Evolutionary conservation across 1,284 basidiomycete genomes (phyloP).

Genomic region (Trametes pubescens): DNA sequence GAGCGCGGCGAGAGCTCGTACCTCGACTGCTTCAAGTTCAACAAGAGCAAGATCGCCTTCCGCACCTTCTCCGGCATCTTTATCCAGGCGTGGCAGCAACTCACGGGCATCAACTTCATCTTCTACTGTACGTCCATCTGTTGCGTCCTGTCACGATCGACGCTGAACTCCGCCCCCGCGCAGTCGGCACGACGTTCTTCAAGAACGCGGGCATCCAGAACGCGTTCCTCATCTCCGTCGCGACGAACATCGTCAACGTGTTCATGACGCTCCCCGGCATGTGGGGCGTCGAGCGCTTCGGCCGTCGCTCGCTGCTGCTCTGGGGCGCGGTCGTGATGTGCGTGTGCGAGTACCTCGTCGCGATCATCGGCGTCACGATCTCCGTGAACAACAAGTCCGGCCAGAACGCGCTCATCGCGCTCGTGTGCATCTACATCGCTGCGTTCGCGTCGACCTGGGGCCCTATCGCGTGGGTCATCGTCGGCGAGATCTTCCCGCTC

Average conservation of each 20-base stretch:
- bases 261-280: conserved; percentile 76
- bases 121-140: conserved; percentile 58
- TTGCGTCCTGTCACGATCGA: conserved; percentile 34
- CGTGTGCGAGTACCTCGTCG: conserved; percentile 78
- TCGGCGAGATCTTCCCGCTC: conserved; percentile 78
- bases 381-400: conserved; percentile 47
- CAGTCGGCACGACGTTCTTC: conserved; percentile 79
- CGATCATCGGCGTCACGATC: conserved; percentile 75
- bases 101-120: conserved; percentile 90
- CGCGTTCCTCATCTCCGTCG: conserved; percentile 76
- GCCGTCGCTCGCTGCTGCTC: conserved; percentile 81
- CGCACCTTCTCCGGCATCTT: conserved; percentile 83
- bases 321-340: conserved; percentile 78
- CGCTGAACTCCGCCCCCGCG: conserved; percentile 29
- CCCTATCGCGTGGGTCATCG: conserved; percentile 81
- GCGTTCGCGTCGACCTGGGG: conserved; percentile 86
- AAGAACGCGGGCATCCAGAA: conserved; percentile 73
- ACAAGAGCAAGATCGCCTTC: conserved; percentile 64
- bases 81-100: conserved; percentile 83
- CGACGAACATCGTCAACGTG: conserved; percentile 78
- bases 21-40: conserved; percentile 72
- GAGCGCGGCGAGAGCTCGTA: conserved; percentile 60
- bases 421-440: conserved; percentile 81
- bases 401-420: conserved; percentile 49
- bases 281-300: conserved; percentile 74